Percentiles rank a stretch among this genome's conserved stretches.
Evolutionary conservation across 208 protist genomes (phyloP).

Genomic region (Trypanosoma conorhini): DNA sequence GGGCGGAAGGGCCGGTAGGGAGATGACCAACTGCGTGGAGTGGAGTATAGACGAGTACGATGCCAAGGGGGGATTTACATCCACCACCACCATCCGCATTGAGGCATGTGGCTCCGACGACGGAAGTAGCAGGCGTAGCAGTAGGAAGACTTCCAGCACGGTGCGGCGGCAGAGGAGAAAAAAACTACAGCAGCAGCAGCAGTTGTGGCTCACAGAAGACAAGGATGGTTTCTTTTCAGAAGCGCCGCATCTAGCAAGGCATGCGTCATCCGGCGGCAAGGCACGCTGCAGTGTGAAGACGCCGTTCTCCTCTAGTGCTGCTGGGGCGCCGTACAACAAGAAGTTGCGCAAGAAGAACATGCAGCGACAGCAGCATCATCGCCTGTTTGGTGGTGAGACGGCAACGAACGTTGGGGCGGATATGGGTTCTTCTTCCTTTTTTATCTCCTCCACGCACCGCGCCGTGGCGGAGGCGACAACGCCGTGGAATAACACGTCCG

Average conservation of each 20-base stretch:
- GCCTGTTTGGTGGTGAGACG: conserved; percentile 1
- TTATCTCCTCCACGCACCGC: conserved; percentile 81
- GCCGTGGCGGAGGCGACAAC: conserved; percentile 59
- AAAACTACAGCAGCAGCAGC: conserved; percentile 14
- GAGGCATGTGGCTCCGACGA: conserved; percentile 32
- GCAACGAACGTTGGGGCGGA: neutral
- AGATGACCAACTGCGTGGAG: conserved; percentile 16
- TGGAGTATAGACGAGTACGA: conserved; percentile 25
- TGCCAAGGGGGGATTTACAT: conserved; percentile 19
- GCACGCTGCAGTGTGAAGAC: conserved; percentile 21
- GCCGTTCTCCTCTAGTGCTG: conserved; percentile 22
- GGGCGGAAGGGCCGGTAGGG: neutral
- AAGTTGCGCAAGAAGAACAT: conserved; percentile 57
- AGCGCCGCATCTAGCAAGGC: neutral
- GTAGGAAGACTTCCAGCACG: conserved; percentile 27
- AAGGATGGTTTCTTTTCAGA: conserved; percentile 31
- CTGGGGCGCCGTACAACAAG: conserved; percentile 51
- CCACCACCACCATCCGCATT: conserved; percentile 24
- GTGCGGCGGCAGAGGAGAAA: conserved; percentile 15
- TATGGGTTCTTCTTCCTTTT: conserved; percentile 39
- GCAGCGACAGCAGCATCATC: conserved; percentile 21
- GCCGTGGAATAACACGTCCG: conserved; percentile 24
- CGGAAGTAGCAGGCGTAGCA: conserved; percentile 47
- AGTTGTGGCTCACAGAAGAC: conserved; percentile 6
- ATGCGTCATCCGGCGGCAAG: conserved; percentile 2